A percentile compares a stretch with the other conserved stretches of the same genome.
phyloP scores from a whole-genome alignment of 495 filamentous ascomycete genomes.

The Entonaema liquescens region DNA sequence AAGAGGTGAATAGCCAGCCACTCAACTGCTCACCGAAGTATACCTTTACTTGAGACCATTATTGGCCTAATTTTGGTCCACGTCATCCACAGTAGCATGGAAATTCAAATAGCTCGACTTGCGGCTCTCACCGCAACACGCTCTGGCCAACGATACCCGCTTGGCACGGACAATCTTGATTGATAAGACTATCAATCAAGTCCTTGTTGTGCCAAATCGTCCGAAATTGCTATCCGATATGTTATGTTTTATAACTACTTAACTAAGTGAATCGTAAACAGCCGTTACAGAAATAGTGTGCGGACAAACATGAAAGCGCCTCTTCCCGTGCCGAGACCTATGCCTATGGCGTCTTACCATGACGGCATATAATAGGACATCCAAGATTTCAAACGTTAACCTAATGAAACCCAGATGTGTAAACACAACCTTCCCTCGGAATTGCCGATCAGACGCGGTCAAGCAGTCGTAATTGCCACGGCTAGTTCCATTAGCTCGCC shows the following conservation, averaged over 20 bases:
- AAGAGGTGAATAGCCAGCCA: not conserved
- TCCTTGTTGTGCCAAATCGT: slow-evolving; percentile 15
- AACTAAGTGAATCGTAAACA: not conserved
- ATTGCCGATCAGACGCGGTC: slow-evolving; percentile 14
- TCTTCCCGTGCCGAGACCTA: slow-evolving; percentile 22
- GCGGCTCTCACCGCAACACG: slow-evolving; percentile 42
- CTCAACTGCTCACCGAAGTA: not conserved
- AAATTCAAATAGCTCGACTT: slow-evolving; percentile 19
- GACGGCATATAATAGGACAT: slow-evolving; percentile 19
- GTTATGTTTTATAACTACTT: not conserved
- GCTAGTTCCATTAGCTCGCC: slow-evolving; percentile 13
- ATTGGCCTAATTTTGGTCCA: slow-evolving; percentile 23
- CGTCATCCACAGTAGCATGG: slow-evolving; percentile 35
- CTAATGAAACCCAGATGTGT: slow-evolving; percentile 3
- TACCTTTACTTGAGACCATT: not conserved
- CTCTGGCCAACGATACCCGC: slow-evolving; percentile 25
- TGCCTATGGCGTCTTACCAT: slow-evolving; percentile 16
- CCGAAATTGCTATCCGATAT: slow-evolving; percentile 4
- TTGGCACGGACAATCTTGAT: slow-evolving; percentile 12
- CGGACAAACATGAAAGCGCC: not conserved
- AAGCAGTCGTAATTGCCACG: slow-evolving; percentile 7
- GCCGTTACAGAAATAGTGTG: slow-evolving; percentile 1
- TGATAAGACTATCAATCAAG: slow-evolving; percentile 8
- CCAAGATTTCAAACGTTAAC: slow-evolving; percentile 10
- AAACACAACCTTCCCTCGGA: slow-evolving; percentile 23